These are phyloP conservation scores for Beauveria rudraprayagi DNA, from an alignment of 2,329 filamentous ascomycete species.

Conservation along the genomic window DNA sequence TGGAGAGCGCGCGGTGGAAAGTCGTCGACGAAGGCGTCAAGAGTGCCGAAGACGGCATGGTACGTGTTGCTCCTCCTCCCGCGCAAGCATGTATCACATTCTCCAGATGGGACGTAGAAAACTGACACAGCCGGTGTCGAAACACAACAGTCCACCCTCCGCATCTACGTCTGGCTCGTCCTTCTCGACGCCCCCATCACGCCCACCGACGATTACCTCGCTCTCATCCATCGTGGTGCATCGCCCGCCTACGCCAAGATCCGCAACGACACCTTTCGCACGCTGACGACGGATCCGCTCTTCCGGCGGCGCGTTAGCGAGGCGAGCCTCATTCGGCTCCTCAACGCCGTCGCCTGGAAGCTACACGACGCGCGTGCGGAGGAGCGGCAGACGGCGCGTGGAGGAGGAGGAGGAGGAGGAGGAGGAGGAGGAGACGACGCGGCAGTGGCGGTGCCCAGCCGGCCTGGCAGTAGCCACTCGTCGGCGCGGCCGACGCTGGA, in stretches of 20 bases:
- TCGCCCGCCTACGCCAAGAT: slow-evolving; percentile 96
- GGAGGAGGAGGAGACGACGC: no score
- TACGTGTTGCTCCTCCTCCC: slow-evolving; percentile 27
- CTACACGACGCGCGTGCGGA: slow-evolving; percentile 69
- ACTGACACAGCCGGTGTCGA: neutral
- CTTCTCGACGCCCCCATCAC: slow-evolving; percentile 82
- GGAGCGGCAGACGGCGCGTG: slow-evolving; percentile 16
- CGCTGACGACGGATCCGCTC: slow-evolving; percentile 90
- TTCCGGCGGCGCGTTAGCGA: slow-evolving; percentile 94
- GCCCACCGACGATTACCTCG: slow-evolving; percentile 79
- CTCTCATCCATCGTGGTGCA: slow-evolving; percentile 83
- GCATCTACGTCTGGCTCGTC: slow-evolving; percentile 95
- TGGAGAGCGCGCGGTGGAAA: slow-evolving; percentile 65
- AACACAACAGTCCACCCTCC: slow-evolving; percentile 64
- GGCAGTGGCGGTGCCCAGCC: neutral
- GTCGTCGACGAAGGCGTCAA: slow-evolving; percentile 70
- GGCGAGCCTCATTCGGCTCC: slow-evolving; percentile 83
- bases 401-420: no score
- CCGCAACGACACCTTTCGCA: slow-evolving; percentile 96
- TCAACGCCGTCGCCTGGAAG: slow-evolving; percentile 93
- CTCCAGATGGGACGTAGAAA: neutral
- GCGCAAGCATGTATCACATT: neutral
- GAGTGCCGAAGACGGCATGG: slow-evolving; percentile 74
- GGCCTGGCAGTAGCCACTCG: slow-evolving; percentile 5
- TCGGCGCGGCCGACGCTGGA: neutral